phyloP scores from a whole-genome alignment of 2,329 filamentous ascomycete species.

The Nemania bipapillata region DNA sequence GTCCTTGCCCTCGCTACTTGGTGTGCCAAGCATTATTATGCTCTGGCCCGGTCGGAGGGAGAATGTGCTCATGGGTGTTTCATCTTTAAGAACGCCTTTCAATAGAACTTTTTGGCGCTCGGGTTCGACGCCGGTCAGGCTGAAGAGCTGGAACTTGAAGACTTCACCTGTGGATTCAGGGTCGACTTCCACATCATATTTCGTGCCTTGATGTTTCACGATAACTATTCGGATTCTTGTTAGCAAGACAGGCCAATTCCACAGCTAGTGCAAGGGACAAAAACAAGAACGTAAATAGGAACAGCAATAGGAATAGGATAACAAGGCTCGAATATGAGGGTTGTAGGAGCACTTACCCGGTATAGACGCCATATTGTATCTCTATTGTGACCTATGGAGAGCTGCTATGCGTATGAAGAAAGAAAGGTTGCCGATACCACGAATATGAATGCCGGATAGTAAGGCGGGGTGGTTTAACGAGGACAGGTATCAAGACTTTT shows the following conservation, averaged over 20 bases:
- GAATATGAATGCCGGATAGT: background rate
- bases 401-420: background rate
- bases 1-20: slow-evolving; percentile 70
- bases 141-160: slow-evolving; percentile 96
- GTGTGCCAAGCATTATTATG: slow-evolving; percentile 97
- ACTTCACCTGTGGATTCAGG: slow-evolving; percentile 84
- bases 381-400: no score
- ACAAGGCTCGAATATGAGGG: no score
- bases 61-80: slow-evolving; percentile 84
- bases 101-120: slow-evolving; percentile 95
- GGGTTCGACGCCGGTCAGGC: slow-evolving; percentile 93
- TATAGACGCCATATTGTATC: slow-evolving; percentile 48
- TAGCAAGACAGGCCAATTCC: slow-evolving; percentile 35
- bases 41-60: slow-evolving; percentile 85
- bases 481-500: background rate
- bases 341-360: slow-evolving; percentile 38
- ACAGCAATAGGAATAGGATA: no score
- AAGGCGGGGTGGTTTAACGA: background rate
- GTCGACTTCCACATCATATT: slow-evolving; percentile 93
- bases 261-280: background rate
- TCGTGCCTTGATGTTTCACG: slow-evolving; percentile 95
- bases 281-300: background rate
- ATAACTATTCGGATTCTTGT: slow-evolving; percentile 68
- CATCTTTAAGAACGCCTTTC: slow-evolving; percentile 95
- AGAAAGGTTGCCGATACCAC: background rate